phyloP scores from a whole-genome alignment of 306 rosid species.

The Castanea crenata region DNA sequence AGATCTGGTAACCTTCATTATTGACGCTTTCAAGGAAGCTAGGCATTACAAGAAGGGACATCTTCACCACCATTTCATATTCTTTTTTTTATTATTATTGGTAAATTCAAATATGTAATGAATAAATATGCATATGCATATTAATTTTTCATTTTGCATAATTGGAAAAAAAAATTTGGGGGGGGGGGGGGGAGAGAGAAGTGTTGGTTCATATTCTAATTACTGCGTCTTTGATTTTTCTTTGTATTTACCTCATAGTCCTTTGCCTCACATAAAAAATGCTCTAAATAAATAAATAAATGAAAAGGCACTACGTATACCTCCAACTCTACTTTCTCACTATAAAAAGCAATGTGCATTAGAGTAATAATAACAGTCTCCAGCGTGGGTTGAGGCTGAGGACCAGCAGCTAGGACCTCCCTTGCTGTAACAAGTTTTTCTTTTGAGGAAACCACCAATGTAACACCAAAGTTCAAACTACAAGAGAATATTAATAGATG shows the following conservation, averaged over 20 bases:
- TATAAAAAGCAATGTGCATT: conserved; percentile 80
- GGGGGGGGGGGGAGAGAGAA: background rate
- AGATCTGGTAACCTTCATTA: background rate
- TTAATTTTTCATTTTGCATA: background rate
- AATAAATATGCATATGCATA: no score
- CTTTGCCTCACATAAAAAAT: background rate
- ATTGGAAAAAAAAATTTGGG: background rate
- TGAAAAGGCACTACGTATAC: conserved; percentile 30
- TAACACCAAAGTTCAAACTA: conserved; percentile 80
- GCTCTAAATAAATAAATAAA: background rate
- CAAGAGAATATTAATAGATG: conserved; percentile 19
- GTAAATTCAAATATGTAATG: no score
- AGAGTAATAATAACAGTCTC: conserved; percentile 83
- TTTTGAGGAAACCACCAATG: conserved; percentile 62
- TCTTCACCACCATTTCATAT: background rate
- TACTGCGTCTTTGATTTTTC: background rate
- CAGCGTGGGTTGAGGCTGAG: conserved; percentile 61
- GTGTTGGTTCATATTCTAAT: background rate
- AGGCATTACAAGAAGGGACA: background rate
- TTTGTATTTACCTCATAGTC: background rate
- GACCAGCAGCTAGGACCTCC: conserved; percentile 76
- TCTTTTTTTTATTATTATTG: background rate
- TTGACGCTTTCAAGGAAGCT: background rate
- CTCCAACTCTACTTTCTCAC: conserved; percentile 83
- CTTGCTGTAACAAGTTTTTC: conserved; percentile 59